Base-by-base conservation (phyloP, 129 eudicot species). In the Pulicaria dysenterica region DNA sequence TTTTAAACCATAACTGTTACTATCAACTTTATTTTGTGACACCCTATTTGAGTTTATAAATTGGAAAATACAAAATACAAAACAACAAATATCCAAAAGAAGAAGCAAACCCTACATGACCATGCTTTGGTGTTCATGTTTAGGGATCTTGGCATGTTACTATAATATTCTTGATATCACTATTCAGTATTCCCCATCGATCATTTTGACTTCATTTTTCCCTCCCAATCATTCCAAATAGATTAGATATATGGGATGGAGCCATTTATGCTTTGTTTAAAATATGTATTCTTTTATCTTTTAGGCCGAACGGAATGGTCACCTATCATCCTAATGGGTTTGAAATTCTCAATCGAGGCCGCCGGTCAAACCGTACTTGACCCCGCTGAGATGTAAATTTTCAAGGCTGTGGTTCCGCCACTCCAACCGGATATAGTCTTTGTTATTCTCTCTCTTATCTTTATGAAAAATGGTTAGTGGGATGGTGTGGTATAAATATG, bases 141-240 rank as follows among this genome's bases (percentile, higher is more conserved):
- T 77, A 39, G 31, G 75, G 75, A 77, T 77, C 37, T 77, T 69
- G 43, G 70, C 81, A 77, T 59, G 81, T 69, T 77, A 77, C 70
- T 40, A 24, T 24, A 58, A 68, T 53, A 74, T 50, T 77, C 69
- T 59, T 68, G 53, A 39, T 48, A 68, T 77, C 67, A 77, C 63
- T 77, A 13, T 34, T 47, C n/a, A n/a, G n/a, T n/a, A n/a, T n/a
- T 24, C 47, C 80, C 75, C n/a, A n/a, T n/a, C n/a, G n/a, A 77
- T 48, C 53, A 59, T 70, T 69, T 69, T 69, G 76, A 69, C 64
- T 77, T 58, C 53, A 40, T 58, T 61, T 16, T 24, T 48, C 50
- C 56, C 13, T 6, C 66, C 50, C 47, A 61, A 37, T 50, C 69
- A 48, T 77, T 64, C 49, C 53, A 24, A 48, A 47, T 69, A 58